A percentile compares a stretch with the other conserved stretches of the same genome.
Conservation (phyloP, 2,329 filamentous ascomycete species). For the Amauroascus niger region DNA sequence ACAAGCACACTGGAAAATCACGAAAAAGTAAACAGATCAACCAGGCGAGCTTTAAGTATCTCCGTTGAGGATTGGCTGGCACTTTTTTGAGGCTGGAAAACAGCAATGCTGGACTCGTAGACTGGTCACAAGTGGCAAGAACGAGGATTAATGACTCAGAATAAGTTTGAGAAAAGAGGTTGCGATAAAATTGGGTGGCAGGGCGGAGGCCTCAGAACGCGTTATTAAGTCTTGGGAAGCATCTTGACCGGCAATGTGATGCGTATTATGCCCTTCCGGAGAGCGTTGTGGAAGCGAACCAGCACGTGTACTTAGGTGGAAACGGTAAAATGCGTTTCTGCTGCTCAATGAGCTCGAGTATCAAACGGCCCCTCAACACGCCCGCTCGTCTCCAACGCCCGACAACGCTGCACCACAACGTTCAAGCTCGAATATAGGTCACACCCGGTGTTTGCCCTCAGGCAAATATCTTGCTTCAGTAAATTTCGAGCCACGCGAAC, state of each 20-base stretch:
- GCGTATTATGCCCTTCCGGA: constrained; percentile 35
- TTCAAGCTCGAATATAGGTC: background rate
- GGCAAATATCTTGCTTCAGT: background rate
- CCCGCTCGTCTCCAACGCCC: background rate
- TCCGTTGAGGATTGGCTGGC: no score
- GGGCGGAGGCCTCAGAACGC: constrained; percentile 34
- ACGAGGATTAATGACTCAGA: background rate
- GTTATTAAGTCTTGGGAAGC: constrained; percentile 34
- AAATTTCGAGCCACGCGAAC: background rate
- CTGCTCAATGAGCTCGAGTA: background rate
- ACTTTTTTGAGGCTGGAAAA: background rate
- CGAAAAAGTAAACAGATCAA: background rate
- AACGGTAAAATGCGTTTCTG: background rate
- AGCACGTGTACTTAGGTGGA: constrained; percentile 1
- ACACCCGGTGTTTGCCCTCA: background rate
- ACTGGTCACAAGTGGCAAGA: background rate
- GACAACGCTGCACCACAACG: background rate
- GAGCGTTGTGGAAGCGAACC: constrained; percentile 26
- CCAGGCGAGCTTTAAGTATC: no score
- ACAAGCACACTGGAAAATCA: background rate
- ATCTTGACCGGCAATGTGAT: constrained; percentile 35
- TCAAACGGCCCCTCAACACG: background rate
- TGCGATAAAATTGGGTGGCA: constrained; percentile 15
- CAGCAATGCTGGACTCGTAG: background rate
- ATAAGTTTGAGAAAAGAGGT: background rate